A percentile compares a stretch with the other conserved stretches of the same genome.
phyloP scores from a whole-genome alignment of 805 yeast species.

The Debaryomyces maramus region DNA sequence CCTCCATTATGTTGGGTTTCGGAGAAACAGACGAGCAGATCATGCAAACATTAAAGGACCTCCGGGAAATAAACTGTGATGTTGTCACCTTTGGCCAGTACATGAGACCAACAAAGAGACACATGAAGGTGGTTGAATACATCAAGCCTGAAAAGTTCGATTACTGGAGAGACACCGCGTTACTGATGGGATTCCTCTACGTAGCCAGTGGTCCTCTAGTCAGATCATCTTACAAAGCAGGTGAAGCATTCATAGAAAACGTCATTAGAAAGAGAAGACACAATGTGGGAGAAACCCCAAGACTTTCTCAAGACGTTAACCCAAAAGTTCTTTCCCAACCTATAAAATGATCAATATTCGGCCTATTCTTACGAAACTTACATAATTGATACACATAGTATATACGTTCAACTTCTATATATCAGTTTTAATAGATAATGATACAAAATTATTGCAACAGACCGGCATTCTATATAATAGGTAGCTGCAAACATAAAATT shows the following conservation, averaged over 20 bases:
- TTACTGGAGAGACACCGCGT: slow-evolving; percentile 84
- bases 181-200: slow-evolving; percentile 87
- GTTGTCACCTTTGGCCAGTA: slow-evolving; percentile 98
- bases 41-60: slow-evolving; percentile 67
- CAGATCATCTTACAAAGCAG: slow-evolving; percentile 96
- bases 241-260: slow-evolving; percentile 95
- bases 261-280: slow-evolving; percentile 75
- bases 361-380: too few relatives aligned
- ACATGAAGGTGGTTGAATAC: slow-evolving; percentile 96
- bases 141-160: slow-evolving; percentile 93
- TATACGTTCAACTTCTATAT: too few relatives aligned
- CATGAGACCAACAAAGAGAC: slow-evolving; percentile 98
- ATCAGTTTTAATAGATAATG: too few relatives aligned
- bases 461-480: too few relatives aligned
- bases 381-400: too few relatives aligned
- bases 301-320: slow-evolving; percentile 26
- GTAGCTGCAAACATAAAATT: not conserved
- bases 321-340: slow-evolving; percentile 9
- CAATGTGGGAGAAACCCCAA: slow-evolving; percentile 44
- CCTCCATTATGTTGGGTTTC: slow-evolving; percentile 93
- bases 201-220: slow-evolving; percentile 98
- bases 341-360: too few relatives aligned
- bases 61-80: slow-evolving; percentile 78
- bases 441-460: too few relatives aligned
- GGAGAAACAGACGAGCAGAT: slow-evolving; percentile 96